Percentiles rank a stretch among this genome's conserved stretches.
These are phyloP conservation scores for Kazachstania viticola DNA, from an alignment of 805 yeast genomes.

Conservation along the genomic window DNA sequence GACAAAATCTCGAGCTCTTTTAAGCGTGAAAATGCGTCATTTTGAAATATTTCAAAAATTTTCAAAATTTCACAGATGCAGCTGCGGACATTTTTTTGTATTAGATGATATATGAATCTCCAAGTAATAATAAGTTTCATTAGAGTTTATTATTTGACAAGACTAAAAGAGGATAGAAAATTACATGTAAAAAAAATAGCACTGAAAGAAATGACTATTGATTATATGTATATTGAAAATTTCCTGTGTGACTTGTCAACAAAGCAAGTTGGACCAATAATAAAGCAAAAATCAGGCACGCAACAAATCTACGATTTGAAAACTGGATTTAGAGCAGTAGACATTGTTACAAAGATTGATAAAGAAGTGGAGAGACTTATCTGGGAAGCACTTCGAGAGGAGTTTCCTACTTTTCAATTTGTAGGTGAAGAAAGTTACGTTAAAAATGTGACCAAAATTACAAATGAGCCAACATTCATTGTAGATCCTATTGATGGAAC, in stretches of 20 bases:
- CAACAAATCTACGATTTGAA: slow-evolving; percentile 23
- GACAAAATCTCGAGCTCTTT: too few relatives aligned
- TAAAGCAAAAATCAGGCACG: slow-evolving; percentile 38
- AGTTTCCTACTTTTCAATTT: slow-evolving; percentile 41
- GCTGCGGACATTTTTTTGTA: too few relatives aligned
- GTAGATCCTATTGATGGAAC: slow-evolving; percentile 62
- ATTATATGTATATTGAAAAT: slow-evolving; percentile 17
- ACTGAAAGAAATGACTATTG: slow-evolving; percentile 10
- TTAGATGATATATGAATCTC: too few relatives aligned
- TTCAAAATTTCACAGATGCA: too few relatives aligned
- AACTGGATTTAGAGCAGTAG: slow-evolving; percentile 34
- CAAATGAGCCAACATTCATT: slow-evolving; percentile 47
- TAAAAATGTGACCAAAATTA: slow-evolving; percentile 35
- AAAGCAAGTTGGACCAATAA: slow-evolving; percentile 35
- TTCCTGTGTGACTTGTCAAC: slow-evolving; percentile 18
- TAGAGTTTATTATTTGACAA: too few relatives aligned
- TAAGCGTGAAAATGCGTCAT: too few relatives aligned
- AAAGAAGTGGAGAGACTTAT: slow-evolving; percentile 40
- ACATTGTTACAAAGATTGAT: slow-evolving; percentile 54
- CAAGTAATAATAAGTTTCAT: too few relatives aligned
- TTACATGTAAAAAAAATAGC: too few relatives aligned
- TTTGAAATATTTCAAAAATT: too few relatives aligned
- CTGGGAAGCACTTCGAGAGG: slow-evolving; percentile 18
- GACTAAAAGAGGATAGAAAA: too few relatives aligned
- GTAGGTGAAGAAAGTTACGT: slow-evolving; percentile 52